Evolutionary conservation across 352 stramenopile species (phyloP), one percentile per base, ranked within the genome.

Genomic region (Phytophthora capsici): DNA sequence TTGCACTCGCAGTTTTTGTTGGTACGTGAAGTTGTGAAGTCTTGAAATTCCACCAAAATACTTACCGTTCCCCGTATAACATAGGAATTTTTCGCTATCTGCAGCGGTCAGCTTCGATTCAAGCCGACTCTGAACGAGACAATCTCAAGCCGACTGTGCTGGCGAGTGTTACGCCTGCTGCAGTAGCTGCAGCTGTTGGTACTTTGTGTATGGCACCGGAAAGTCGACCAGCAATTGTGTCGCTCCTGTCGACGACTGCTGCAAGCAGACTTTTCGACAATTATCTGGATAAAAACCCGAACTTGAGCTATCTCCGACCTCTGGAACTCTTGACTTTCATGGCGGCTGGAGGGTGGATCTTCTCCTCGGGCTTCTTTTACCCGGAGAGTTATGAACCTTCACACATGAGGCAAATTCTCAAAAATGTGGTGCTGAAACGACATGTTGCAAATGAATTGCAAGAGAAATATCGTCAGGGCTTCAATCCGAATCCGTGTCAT

Each of bases 1-100:
- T 72, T 19, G 72, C 78, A 1, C 57, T 89, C 17, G 73, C 69
- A 7, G 48, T 89, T 17, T 89, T 86, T 62, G 72, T 89, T 25
- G 78, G 80, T 87, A 32, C 38, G 74, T 69, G 30, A 22, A 7
- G 22, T 16, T 23, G 17, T 32, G 36, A 14, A 7, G 28, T 10
- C 12, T 19, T 6, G 4, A 41, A 20, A 20, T 45, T 6, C 17
- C 9, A 41, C 2, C 9, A 17, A 13, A 41, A 19, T 20, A 14
- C 46, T 52, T 13, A 40, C 17, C 17, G 6, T 28, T 28, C 6
- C 10, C 4, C 28, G 4, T 34, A 9, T 14, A 7, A 20, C 49
- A 12, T 23, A 86, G 77, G 68, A 32, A 46, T 75, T 13, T 87
- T 82, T 20, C 66, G 77, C 22, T 84, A 77, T 28, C 38, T 75